A percentile compares a stretch with the other conserved stretches of the same genome.
Evolutionary conservation across 2,329 filamentous ascomycete species (phyloP).

Genomic region (Apiospora rasikravindrae): DNA sequence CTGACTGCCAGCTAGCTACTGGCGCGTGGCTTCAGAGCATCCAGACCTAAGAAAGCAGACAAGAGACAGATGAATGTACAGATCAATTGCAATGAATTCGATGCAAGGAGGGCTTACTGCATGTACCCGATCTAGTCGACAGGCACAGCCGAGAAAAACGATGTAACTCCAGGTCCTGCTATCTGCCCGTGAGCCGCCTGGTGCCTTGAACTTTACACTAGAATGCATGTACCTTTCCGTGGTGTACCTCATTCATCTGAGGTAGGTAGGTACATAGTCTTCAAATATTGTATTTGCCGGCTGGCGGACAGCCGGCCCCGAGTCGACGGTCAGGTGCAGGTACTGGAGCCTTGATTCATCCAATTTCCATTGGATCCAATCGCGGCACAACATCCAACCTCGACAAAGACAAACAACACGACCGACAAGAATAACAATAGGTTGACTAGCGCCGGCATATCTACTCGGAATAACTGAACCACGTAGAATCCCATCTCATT

Average conservation of each 20-base stretch:
- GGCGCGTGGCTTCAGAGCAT: not conserved
- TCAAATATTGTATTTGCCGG: not conserved
- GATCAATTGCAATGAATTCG: not conserved
- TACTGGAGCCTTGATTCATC: not conserved
- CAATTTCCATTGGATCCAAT: constrained; percentile 12
- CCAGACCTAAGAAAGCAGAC: not conserved
- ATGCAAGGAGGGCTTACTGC: not conserved
- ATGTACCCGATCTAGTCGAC: not conserved
- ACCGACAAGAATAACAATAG: not conserved
- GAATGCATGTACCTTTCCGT: not conserved
- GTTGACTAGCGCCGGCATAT: not conserved
- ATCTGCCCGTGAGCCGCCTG: not conserved
- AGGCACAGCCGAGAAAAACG: not conserved
- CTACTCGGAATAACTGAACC: not conserved
- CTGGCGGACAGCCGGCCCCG: not conserved
- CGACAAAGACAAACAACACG: not conserved
- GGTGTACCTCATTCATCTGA: not conserved
- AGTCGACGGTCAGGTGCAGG: not conserved
- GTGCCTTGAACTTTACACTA: not conserved
- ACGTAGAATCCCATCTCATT: not conserved
- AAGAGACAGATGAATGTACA: not conserved
- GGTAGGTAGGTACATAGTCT: too few species aligned
- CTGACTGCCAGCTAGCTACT: not conserved
- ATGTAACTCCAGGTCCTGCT: not conserved
- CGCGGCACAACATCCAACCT: not conserved